Evolutionary conservation across 192 early-diverging fungal genomes (phyloP), one percentile per base, ranked within the genome.

Genomic region (Entophlyctis luteolus): DNA sequence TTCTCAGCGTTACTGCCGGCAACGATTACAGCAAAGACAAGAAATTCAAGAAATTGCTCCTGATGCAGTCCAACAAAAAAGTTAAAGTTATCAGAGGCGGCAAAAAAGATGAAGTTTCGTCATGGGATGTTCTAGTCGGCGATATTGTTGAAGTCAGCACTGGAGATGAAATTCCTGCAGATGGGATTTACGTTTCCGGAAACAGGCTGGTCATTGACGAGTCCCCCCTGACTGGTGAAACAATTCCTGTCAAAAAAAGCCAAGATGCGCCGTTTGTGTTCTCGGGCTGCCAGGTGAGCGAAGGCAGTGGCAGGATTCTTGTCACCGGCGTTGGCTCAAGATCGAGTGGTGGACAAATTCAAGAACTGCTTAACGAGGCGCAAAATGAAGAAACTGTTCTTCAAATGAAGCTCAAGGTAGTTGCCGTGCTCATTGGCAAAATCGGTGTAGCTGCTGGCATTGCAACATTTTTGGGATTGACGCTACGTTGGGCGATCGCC

Each of bases 341-440:
- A 6, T 80, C 78, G 12, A 75, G 72, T 31, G 84, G 84, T 46
- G 84, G 84, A 14, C 72, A 83, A 69, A 86, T 86, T 57, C 84
- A 86, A 57, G 76, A 82, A 58, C 72, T 86, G 4, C 68, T 86
- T 6, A 80, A 80, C 65, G 81, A 73, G 32, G 80, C 83, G 10
- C 81, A 82, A 65, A 73, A 63, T 67, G 77, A 85, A 59, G 80
- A 82, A 68, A 86, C 84, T 2, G 77, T 79, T 3, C 71, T 86
- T 55, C 84, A 86, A 66, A 70, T 53, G 31, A 84, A 84, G 55
- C 73, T 86, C 27, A 78, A 83, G 49, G 77, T 74, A 22, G 81
- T 86, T 22, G 84, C 84, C 29, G 70, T 86, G 42, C 54, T 79
- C 4, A 82, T 86, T 52, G 84, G 84, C n/a, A 86, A 86, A 71